Evolutionary conservation across 2,329 filamentous ascomycete species (phyloP).

Genomic region (Trichoderma sp.): DNA sequence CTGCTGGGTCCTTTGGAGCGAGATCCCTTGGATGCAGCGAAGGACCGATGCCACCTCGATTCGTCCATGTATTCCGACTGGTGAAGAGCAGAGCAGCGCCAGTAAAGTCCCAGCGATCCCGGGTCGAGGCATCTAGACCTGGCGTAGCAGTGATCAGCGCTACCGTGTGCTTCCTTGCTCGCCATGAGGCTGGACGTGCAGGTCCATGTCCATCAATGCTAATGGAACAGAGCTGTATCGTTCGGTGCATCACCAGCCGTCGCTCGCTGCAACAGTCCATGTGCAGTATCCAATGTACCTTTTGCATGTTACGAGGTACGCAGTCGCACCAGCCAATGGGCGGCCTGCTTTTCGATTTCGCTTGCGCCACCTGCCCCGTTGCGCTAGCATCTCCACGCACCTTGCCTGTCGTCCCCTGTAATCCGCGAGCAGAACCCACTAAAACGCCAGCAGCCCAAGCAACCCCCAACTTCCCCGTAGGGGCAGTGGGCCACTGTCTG

Average conservation of each 20-base stretch:
- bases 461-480: constrained; percentile 18
- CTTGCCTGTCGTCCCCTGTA: neutral
- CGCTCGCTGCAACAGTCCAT: neutral
- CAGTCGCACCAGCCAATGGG: neutral
- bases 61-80: neutral
- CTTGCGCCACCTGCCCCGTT: constrained; percentile 11
- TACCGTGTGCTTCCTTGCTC: neutral
- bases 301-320: neutral
- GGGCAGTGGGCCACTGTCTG: neutral
- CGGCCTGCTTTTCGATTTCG: neutral
- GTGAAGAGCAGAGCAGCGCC: neutral
- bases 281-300: neutral
- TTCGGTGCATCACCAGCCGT: constrained; percentile 4
- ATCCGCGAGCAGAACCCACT: neutral
- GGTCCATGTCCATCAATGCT: neutral
- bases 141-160: constrained; percentile 1
- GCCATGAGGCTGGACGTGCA: neutral
- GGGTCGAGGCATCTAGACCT: no score
- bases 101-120: neutral
- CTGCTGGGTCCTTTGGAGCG: neutral
- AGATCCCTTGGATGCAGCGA: constrained; percentile 3
- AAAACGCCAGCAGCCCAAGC: neutral
- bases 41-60: constrained; percentile 1
- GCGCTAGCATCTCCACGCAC: constrained; percentile 10
- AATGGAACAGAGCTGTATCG: neutral